Conservation (phyloP, 768 basidiomycete species). For the Chalciporus chontae region DNA sequence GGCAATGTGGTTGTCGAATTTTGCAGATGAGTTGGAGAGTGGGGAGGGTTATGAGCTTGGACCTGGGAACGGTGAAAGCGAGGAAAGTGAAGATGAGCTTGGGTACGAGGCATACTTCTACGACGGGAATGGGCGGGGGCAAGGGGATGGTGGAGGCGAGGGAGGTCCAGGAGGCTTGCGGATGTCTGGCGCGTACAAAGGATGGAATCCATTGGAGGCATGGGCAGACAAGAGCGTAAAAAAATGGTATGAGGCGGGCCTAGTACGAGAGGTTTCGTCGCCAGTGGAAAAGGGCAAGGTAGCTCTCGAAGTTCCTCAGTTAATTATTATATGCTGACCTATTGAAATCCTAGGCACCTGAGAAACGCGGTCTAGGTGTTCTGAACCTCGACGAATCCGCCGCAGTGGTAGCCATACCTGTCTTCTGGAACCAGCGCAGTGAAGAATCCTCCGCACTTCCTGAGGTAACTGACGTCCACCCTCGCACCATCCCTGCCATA, state of each 20-base stretch:
- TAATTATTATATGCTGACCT: conserved; percentile 15
- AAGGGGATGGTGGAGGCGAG: conserved; percentile 77
- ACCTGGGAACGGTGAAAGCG: conserved; percentile 48
- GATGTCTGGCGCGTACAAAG: conserved; percentile 80
- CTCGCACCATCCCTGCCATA: conserved; percentile 46
- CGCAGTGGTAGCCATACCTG: conserved; percentile 62
- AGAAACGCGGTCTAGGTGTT: conserved; percentile 45
- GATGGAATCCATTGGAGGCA: conserved; percentile 91
- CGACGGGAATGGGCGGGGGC: conserved; percentile 72
- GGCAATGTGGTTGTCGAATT: conserved; percentile 90
- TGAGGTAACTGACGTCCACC: conserved; percentile 20
- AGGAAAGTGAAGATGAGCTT: conserved; percentile 77
- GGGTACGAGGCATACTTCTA: conserved; percentile 89
- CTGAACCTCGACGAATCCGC: conserved; percentile 40
- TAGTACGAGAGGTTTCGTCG: conserved; percentile 50
- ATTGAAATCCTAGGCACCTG: conserved; percentile 33
- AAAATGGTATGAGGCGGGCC: conserved; percentile 80
- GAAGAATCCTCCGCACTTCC: conserved; percentile 21
- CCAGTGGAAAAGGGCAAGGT: conserved; percentile 48
- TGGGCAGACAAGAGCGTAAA: conserved; percentile 88
- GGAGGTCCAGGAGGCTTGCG: conserved; percentile 68
- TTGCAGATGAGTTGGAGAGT: conserved; percentile 88
- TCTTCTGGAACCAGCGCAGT: conserved; percentile 38
- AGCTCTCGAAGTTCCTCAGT: conserved; percentile 17
- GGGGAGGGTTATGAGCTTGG: conserved; percentile 89